phyloP scores from a whole-genome alignment of 1,139 yeast genomes.

The Lodderomyces metapsilosis region DNA sequence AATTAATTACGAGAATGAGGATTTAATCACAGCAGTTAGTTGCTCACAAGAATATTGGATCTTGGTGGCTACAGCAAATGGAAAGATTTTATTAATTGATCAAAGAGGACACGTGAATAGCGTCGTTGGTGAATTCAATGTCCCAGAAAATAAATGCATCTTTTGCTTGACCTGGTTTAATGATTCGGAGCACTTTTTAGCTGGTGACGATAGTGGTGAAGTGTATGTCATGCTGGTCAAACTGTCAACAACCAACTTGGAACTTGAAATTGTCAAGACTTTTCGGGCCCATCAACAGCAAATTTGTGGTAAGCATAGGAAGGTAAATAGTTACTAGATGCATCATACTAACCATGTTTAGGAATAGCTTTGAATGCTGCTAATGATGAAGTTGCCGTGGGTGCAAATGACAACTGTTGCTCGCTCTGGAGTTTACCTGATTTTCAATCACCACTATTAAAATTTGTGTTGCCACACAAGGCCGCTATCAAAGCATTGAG shows the following conservation, averaged over 20 bases:
- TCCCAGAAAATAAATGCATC: constrained; percentile 32
- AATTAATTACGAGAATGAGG: constrained; percentile 24
- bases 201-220: constrained; percentile 71
- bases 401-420: constrained; percentile 73
- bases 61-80: constrained; percentile 50
- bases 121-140: constrained; percentile 11
- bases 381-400: constrained; percentile 57
- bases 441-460: constrained; percentile 38
- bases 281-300: constrained; percentile 62
- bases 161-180: constrained; percentile 67
- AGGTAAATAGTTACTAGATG: neutral
- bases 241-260: constrained; percentile 10
- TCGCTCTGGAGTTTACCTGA: constrained; percentile 61
- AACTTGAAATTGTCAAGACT: constrained; percentile 16
- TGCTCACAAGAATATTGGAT: constrained; percentile 50
- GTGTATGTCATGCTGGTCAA: constrained; percentile 46
- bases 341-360: constrained; percentile 15
- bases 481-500: constrained; percentile 47
- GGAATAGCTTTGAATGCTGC: constrained; percentile 55
- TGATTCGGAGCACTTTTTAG: constrained; percentile 41
- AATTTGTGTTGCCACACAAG: constrained; percentile 42
- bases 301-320: constrained; percentile 56
- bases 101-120: constrained; percentile 14
- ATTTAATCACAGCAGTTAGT: constrained; percentile 57
- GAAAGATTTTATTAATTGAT: constrained; percentile 24